Percentiles rank a stretch among this genome's conserved stretches.
Evolutionary conservation across 495 filamentous ascomycete genomes (phyloP).

Genomic region (Apodospora peruviana): DNA sequence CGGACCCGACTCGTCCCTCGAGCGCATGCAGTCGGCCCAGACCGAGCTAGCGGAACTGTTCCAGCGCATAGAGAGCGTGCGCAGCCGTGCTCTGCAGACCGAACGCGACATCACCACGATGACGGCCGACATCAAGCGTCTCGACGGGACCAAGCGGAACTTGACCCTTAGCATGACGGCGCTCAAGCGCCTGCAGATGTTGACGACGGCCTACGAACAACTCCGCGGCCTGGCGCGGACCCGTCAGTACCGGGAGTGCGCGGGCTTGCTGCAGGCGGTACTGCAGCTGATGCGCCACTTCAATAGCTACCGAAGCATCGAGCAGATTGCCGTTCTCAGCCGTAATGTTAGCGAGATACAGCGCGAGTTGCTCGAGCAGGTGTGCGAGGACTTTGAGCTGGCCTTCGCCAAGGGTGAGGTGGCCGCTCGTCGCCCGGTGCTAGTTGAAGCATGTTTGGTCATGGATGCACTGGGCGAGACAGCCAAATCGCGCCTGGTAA

Average conservation of each 20-base stretch:
- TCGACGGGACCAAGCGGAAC: constrained; percentile 95
- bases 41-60: constrained; percentile 84
- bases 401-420: constrained; percentile 90
- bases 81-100: constrained; percentile 81
- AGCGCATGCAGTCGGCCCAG: constrained; percentile 85
- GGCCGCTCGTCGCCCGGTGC: constrained; percentile 56
- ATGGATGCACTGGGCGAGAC: constrained; percentile 94
- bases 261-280: constrained; percentile 89
- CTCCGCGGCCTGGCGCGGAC: constrained; percentile 76
- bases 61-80: constrained; percentile 91
- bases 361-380: constrained; percentile 87
- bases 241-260: constrained; percentile 93
- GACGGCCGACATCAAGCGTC: constrained; percentile 97
- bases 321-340: constrained; percentile 92
- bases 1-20: constrained; percentile 79
- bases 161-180: constrained; percentile 97
- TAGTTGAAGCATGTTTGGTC: constrained; percentile 84
- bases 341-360: constrained; percentile 93
- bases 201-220: constrained; percentile 97
- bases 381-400: constrained; percentile 97
- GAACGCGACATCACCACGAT: constrained; percentile 96
- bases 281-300: constrained; percentile 98
- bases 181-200: constrained; percentile 94
- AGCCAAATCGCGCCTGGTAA: constrained; percentile 74
- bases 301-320: constrained; percentile 94